Base-by-base conservation (phyloP, 192 early-diverging fungal genomes). In the Podila minutissima region DNA sequence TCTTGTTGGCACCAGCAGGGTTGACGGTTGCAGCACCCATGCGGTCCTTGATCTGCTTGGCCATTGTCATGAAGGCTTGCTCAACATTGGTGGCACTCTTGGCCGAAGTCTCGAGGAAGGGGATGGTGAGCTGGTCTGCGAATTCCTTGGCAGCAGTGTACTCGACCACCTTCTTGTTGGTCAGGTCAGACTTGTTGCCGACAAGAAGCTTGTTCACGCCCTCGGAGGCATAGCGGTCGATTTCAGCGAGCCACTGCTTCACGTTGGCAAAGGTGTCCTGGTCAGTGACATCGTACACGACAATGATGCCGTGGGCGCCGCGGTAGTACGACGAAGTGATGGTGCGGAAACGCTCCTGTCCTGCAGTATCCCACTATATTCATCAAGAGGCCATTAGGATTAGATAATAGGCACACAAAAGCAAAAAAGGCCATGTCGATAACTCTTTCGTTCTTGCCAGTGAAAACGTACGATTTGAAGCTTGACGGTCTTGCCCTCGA, bases 11-110 rank as follows among this genome's bases (percentile, higher is more conserved):
- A 28, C 83, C 71, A 8, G 88, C 78, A 5, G 84, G 65, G 67
- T 72, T 61, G 35, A 87, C 75, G 41, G 77, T 89, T 29, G 86
- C 71, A 35, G 84, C 72, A 33, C 91, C 91, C 91, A 92, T 92
- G 37, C 91, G 92, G 82, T 99, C 98, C 90, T 99, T 99, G 82
- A 99, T 99, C 88, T 99, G 98, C 84, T 96, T 97, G 29, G 98
- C 97, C 98, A 99, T 98, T 35, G 96, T 98, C 92, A 99, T 89
- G 90, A 99, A 99, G 38, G 98, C 98, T 77, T 96, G 95, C 87
- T 99, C 98, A 19, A 99, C 98, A 74, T 99, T 99, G 26, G 94
- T 95, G 13, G 98, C 93, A 74, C 96, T 94, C 90, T 99, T 99
- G 67, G 98, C 98, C 11, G 93, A 95, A 9, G 98, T 99, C 83